Evolutionary conservation across 768 basidiomycete genomes (phyloP).

Genomic region (Imleria badia): DNA sequence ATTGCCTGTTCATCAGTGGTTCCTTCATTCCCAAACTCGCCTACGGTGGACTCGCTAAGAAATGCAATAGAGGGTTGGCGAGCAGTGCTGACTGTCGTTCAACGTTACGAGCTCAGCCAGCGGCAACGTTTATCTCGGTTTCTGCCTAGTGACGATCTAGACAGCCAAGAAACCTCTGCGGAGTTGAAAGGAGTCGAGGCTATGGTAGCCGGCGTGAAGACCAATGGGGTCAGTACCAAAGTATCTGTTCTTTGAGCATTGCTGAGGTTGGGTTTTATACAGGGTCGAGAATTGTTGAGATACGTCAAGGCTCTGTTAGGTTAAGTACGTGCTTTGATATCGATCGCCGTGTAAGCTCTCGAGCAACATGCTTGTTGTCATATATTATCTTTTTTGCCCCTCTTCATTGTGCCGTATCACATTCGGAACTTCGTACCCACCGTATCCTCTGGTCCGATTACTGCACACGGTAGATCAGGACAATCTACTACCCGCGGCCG

Average conservation of each 20-base stretch:
- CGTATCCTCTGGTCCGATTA: background rate
- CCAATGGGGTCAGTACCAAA: conserved; percentile 56
- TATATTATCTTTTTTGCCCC: background rate
- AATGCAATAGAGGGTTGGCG: conserved; percentile 70
- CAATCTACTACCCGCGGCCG: too few species aligned
- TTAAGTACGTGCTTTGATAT: conserved; percentile 30
- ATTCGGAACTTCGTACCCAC: background rate
- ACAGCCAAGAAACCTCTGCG: conserved; percentile 34
- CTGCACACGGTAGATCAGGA: background rate
- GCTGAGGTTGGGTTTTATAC: conserved; percentile 4
- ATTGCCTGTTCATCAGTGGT: conserved; percentile 67
- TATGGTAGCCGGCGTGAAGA: conserved; percentile 79
- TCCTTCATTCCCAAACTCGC: conserved; percentile 48
- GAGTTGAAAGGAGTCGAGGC: conserved; percentile 57
- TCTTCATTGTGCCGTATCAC: background rate
- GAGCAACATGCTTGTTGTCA: background rate
- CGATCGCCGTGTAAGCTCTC: background rate
- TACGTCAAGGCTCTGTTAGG: conserved; percentile 71
- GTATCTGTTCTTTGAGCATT: conserved; percentile 6
- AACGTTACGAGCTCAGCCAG: conserved; percentile 64
- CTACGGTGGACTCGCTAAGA: conserved; percentile 23
- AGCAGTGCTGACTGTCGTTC: conserved; percentile 67
- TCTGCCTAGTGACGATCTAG: conserved; percentile 9
- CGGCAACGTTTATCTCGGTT: conserved; percentile 45
- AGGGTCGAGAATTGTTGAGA: conserved; percentile 70